Conservation (phyloP, 805 yeast species). For the Candida easanensis region DNA sequence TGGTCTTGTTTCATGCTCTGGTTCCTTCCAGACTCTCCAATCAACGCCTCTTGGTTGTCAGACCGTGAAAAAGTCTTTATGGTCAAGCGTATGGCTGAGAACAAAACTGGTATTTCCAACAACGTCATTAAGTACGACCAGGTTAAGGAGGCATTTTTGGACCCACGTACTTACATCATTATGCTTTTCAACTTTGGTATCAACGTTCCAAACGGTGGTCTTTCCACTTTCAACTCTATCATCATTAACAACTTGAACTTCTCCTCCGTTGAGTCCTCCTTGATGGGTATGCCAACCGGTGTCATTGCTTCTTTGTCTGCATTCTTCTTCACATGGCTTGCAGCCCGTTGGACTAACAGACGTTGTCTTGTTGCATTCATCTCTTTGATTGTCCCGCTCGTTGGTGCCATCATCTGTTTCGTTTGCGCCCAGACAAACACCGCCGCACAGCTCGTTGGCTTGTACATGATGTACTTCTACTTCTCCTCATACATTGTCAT, state of each 20-base stretch:
- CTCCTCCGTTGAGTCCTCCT: constrained; percentile 24
- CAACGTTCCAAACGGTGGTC: constrained; percentile 35
- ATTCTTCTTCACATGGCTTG: constrained; percentile 32
- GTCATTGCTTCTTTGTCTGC: constrained; percentile 32
- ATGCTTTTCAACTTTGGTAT: constrained; percentile 31
- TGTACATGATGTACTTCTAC: constrained; percentile 34
- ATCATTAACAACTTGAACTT: constrained; percentile 26
- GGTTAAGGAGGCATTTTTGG: constrained; percentile 40
- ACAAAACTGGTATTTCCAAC: constrained; percentile 44
- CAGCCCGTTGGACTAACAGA: constrained; percentile 30
- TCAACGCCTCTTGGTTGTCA: constrained; percentile 42
- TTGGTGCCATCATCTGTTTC: constrained; percentile 29
- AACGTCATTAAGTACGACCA: constrained; percentile 39
- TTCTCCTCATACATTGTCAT: constrained; percentile 32
- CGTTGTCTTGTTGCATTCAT: constrained; percentile 27
- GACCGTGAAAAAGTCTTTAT: constrained; percentile 43
- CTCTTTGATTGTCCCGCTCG: constrained; percentile 28
- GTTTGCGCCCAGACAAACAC: constrained; percentile 19
- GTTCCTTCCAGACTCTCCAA: constrained; percentile 52
- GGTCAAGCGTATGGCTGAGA: constrained; percentile 38
- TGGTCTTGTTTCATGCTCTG: constrained; percentile 31
- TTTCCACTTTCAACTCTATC: constrained; percentile 28
- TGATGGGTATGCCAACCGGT: constrained; percentile 30
- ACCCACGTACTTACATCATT: constrained; percentile 35
- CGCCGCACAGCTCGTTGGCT: constrained; percentile 29